A percentile compares a stretch with the other conserved stretches of the same genome.
phyloP scores from a whole-genome alignment of 208 protist species.

The Acanthamoeba sp. region DNA sequence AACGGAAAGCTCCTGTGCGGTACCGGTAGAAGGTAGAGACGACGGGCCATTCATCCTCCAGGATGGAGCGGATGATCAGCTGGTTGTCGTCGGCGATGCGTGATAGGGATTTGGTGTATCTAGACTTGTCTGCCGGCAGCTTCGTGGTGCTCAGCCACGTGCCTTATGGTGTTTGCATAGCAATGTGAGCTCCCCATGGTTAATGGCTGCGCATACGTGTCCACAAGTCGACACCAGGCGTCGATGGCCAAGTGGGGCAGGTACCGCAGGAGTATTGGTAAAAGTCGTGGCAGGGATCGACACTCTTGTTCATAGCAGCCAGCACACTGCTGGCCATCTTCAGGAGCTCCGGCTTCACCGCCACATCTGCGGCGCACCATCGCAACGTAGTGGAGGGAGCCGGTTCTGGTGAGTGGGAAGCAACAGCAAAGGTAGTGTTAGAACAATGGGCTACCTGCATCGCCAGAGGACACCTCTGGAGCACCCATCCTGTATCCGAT shows the following conservation, averaged over 20 bases:
- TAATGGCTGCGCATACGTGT: too few species aligned
- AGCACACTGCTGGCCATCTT: constrained; percentile 25
- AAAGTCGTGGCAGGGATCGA: constrained; percentile 63
- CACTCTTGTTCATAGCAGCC: constrained; percentile 50
- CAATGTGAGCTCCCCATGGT: neutral
- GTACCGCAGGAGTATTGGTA: constrained; percentile 67
- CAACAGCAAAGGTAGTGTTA: too few species aligned
- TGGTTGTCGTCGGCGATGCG: neutral
- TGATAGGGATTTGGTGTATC: constrained; percentile 29
- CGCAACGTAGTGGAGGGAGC: neutral
- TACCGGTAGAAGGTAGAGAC: constrained; percentile 57
- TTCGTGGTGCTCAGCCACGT: constrained; percentile 14
- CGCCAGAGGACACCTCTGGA: neutral
- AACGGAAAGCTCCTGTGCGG: neutral
- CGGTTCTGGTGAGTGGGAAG: too few species aligned
- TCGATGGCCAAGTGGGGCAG: neutral
- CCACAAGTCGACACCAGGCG: too few species aligned
- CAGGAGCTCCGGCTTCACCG: neutral
- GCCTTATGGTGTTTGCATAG: neutral
- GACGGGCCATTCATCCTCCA: constrained; percentile 53
- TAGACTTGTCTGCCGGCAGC: constrained; percentile 49
- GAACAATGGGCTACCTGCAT: neutral
- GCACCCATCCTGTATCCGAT: neutral
- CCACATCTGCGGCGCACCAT: neutral
- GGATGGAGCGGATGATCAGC: neutral